phyloP scores from a whole-genome alignment of 1,284 basidiomycete species.

The Puccinia novopanici region DNA sequence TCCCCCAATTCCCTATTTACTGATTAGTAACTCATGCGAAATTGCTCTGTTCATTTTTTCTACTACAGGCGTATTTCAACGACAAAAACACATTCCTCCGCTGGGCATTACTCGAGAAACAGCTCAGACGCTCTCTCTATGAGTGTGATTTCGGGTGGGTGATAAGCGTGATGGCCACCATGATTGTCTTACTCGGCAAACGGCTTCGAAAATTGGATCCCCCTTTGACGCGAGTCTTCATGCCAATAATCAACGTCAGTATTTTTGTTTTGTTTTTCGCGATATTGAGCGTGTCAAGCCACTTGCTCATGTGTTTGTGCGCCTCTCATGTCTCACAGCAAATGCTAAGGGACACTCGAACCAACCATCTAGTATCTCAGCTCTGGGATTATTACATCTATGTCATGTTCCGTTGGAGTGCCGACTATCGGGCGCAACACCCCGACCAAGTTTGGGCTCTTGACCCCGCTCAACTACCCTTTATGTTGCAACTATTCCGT shows the following conservation, averaged over 20 bases:
- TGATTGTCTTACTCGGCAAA: conserved; percentile 46
- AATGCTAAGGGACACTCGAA: conserved; percentile 22
- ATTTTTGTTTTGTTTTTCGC: no score
- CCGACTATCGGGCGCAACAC: neutral
- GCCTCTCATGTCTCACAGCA: conserved; percentile 14
- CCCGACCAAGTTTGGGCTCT: conserved; percentile 37
- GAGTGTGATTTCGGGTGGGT: conserved; percentile 38
- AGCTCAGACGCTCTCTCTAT: conserved; percentile 15
- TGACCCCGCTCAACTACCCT: conserved; percentile 23
- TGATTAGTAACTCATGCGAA: neutral
- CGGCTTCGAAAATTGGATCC: conserved; percentile 33
- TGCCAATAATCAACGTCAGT: conserved; percentile 41
- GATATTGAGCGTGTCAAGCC: neutral
- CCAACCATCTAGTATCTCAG: conserved; percentile 27
- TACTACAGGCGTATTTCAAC: conserved; percentile 31
- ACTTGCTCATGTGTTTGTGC: neutral
- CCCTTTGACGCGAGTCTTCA: conserved; percentile 26
- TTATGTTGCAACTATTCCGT: conserved; percentile 32
- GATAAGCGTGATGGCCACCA: conserved; percentile 47
- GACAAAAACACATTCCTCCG: conserved; percentile 17
- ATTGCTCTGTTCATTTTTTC: neutral
- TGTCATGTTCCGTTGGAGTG: conserved; percentile 40
- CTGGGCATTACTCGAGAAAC: conserved; percentile 30
- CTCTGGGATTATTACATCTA: conserved; percentile 48
- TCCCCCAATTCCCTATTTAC: neutral